Conservation (phyloP, 305 asterid genomes). For the Caryopteris hybrid region DNA sequence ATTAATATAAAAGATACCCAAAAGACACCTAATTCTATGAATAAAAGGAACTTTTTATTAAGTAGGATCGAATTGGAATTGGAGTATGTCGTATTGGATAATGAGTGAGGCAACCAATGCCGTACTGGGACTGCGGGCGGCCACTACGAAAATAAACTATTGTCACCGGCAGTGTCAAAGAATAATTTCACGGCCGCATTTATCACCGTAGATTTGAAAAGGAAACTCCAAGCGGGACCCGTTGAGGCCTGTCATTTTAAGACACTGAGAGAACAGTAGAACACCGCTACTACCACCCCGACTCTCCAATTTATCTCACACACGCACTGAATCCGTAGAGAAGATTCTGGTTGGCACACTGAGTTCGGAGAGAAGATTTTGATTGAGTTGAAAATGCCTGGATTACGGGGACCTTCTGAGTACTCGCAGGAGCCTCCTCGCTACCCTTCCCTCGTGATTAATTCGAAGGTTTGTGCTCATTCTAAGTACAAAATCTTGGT, state of each 20-base stretch:
- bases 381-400: constrained; percentile 52
- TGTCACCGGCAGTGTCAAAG: constrained; percentile 8
- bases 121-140: too few relatives aligned
- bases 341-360: constrained; percentile 1
- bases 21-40: too few relatives aligned
- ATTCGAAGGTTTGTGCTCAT: constrained; percentile 51
- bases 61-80: too few relatives aligned
- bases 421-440: constrained; percentile 75
- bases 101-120: too few relatives aligned
- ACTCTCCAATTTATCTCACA: background rate
- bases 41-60: too few relatives aligned
- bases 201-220: background rate
- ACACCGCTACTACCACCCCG: background rate
- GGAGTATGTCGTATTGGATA: too few relatives aligned
- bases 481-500: background rate
- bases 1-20: too few relatives aligned
- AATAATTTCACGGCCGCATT: constrained; percentile 4
- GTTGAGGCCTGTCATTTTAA: background rate
- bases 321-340: background rate
- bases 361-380: background rate
- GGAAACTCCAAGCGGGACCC: background rate
- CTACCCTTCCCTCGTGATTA: constrained; percentile 62
- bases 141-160: background rate
- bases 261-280: background rate
- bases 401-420: constrained; percentile 71